Evolutionary conservation across 768 basidiomycete species (phyloP).

Genomic region (Tephrocybe sp.): DNA sequence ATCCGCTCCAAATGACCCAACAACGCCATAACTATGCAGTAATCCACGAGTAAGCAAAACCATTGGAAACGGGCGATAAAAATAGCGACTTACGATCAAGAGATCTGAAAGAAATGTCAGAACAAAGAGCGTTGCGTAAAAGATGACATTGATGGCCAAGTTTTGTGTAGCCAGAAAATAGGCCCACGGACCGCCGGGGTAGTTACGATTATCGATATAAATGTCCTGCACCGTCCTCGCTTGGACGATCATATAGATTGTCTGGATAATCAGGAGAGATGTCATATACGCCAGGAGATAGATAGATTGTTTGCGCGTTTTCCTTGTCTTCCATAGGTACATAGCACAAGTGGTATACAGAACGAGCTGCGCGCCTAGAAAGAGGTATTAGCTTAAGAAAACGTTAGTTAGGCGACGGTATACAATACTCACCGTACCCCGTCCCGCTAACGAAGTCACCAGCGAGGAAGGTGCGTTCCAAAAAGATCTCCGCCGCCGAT

Average conservation of each 20-base stretch:
- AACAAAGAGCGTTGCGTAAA: slow-evolving; percentile 41
- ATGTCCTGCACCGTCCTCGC: slow-evolving; percentile 39
- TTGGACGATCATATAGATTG: slow-evolving; percentile 37
- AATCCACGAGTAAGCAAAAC: not conserved
- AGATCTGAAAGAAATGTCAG: slow-evolving; percentile 41
- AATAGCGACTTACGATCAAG: slow-evolving; percentile 27
- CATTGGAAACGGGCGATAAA: not conserved
- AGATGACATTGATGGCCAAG: slow-evolving; percentile 42
- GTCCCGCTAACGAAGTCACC: slow-evolving; percentile 40
- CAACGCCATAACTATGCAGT: slow-evolving; percentile 41
- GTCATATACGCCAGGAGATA: slow-evolving; percentile 40
- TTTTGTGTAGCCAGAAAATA: slow-evolving; percentile 43
- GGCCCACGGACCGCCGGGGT: slow-evolving; percentile 42
- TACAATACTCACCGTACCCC: slow-evolving; percentile 36
- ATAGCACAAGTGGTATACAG: slow-evolving; percentile 34
- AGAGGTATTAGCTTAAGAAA: not conserved
- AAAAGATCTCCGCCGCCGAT: slow-evolving; percentile 28
- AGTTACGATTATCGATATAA: slow-evolving; percentile 43
- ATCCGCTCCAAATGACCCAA: slow-evolving; percentile 38
- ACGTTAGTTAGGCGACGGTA: not conserved
- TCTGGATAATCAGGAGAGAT: slow-evolving; percentile 35
- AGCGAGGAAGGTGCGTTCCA: slow-evolving; percentile 41
- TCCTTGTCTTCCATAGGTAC: slow-evolving; percentile 38
- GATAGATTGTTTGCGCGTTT: slow-evolving; percentile 24
- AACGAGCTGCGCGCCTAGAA: slow-evolving; percentile 37